A percentile compares a stretch with the other conserved stretches of the same genome.
phyloP scores from a whole-genome alignment of 2,329 filamentous ascomycete species.

The Cytospora piceae region DNA sequence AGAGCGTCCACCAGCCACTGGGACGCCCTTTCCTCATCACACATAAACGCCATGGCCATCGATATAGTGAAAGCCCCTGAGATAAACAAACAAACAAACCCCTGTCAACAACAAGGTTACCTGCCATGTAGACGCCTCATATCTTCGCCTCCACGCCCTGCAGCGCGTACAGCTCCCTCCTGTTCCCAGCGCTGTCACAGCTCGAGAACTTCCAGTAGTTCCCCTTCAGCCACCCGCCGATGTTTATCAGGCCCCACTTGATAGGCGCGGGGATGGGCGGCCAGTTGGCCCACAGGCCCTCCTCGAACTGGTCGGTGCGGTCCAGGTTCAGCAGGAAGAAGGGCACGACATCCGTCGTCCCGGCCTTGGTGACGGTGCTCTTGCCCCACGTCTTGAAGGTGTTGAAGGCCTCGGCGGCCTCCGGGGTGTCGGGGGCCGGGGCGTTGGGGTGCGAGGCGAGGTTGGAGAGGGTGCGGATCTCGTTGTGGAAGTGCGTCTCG shows the following conservation, averaged over 20 bases:
- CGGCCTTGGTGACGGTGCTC: constrained; percentile 64
- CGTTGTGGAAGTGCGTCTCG: constrained; percentile 58
- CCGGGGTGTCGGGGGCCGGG: constrained; percentile 50
- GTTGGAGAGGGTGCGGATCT: constrained; percentile 55
- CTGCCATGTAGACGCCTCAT: constrained; percentile 1
- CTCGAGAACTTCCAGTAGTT: constrained; percentile 69
- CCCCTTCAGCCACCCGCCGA: constrained; percentile 59
- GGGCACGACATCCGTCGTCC: constrained; percentile 62
- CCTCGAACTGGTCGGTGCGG: constrained; percentile 54
- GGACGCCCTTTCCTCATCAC: not conserved
- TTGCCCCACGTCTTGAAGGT: constrained; percentile 66
- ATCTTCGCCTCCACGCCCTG: constrained; percentile 29
- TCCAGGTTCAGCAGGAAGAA: constrained; percentile 69
- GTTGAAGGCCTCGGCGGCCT: constrained; percentile 49
- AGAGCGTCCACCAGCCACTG: not conserved
- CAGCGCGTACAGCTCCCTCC: constrained; percentile 58
- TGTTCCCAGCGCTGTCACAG: constrained; percentile 57
- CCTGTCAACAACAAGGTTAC: not conserved
- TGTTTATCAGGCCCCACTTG: constrained; percentile 62
- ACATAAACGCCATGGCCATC: not conserved
- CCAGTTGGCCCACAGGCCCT: constrained; percentile 64
- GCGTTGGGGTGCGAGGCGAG: constrained; percentile 55
- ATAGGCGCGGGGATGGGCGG: constrained; percentile 66
- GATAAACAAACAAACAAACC: not conserved
- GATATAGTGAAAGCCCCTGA: not conserved